A percentile compares a stretch with the other conserved stretches of the same genome.
These are phyloP conservation scores for Tympanopsis confertula DNA, from an alignment of 2,329 filamentous ascomycete genomes.

Conservation along the genomic window DNA sequence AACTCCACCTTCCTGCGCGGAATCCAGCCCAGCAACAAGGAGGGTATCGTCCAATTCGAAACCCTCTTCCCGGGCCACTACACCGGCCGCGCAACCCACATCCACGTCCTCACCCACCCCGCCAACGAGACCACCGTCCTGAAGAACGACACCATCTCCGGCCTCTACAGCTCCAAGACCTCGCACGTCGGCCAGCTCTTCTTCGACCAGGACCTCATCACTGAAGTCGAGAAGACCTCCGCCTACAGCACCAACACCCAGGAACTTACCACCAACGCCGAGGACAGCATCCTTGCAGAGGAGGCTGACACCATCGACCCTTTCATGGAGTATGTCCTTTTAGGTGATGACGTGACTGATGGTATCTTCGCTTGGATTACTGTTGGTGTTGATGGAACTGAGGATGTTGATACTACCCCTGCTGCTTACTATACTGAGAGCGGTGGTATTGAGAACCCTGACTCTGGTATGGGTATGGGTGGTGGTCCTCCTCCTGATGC, in stretches of 20 bases:
- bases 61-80: constrained; percentile 33
- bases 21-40: constrained; percentile 24
- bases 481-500: constrained; percentile 2
- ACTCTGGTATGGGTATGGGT: constrained; percentile 7
- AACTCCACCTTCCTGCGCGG: constrained; percentile 30
- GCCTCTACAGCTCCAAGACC: constrained; percentile 21
- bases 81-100: constrained; percentile 15
- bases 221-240: constrained; percentile 30
- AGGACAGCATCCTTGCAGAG: constrained; percentile 37
- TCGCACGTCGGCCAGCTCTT: constrained; percentile 55
- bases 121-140: constrained; percentile 17
- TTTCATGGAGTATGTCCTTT: constrained; percentile 42
- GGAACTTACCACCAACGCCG: constrained; percentile 33
- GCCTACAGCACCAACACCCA: constrained; percentile 36
- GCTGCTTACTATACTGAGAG: constrained; percentile 17
- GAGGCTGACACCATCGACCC: constrained; percentile 41
- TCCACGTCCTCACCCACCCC: constrained; percentile 1
- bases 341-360: constrained; percentile 37
- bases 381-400: constrained; percentile 31
- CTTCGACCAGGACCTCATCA: constrained; percentile 46
- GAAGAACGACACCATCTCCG: constrained; percentile 21
- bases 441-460: constrained; percentile 17
- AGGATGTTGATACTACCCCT: constrained; percentile 12
- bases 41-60: constrained; percentile 28
- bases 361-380: constrained; percentile 44